Percentiles rank a stretch among this genome's conserved stretches.
Conservation (phyloP, 2,329 filamentous ascomycete genomes). For the Lecanicillium sp. region DNA sequence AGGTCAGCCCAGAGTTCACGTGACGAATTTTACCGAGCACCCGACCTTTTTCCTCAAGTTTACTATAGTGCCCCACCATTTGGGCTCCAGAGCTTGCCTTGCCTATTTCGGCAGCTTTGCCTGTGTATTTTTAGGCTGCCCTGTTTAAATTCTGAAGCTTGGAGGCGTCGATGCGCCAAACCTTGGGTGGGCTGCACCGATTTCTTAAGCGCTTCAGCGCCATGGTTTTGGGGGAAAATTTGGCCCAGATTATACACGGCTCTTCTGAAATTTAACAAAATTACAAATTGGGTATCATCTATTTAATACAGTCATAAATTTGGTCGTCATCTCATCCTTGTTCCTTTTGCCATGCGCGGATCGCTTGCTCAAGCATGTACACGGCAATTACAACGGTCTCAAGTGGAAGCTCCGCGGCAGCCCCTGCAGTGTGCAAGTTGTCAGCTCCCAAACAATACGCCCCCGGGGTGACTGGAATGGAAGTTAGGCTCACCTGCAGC, state of each 20-base stretch:
- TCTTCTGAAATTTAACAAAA: not conserved
- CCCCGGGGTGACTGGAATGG: not conserved
- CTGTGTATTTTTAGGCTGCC: not conserved
- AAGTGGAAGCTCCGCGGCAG: conserved; percentile 23
- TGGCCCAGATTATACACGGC: too few species aligned
- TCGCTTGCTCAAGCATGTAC: conserved; percentile 28
- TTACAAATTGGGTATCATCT: conserved; percentile 1
- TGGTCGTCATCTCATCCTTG: not conserved
- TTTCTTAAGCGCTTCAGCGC: too few species aligned
- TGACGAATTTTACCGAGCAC: conserved; percentile 12
- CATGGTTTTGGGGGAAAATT: too few species aligned
- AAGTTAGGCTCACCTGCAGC: conserved; percentile 19
- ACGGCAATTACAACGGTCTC: conserved; percentile 25
- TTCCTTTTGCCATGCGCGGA: conserved; percentile 25
- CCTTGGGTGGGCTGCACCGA: too few species aligned
- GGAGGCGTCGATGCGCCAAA: too few species aligned
- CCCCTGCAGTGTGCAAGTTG: conserved; percentile 17
- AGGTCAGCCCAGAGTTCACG: conserved; percentile 24
- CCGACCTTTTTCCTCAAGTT: conserved; percentile 1
- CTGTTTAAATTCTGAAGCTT: not conserved
- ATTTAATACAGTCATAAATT: not conserved
- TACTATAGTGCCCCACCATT: not conserved
- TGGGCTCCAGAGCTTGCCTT: not conserved
- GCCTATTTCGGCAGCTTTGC: not conserved
- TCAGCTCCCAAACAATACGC: too few species aligned